Conservation (phyloP, 768 basidiomycete genomes). For the Boletus speciosus region DNA sequence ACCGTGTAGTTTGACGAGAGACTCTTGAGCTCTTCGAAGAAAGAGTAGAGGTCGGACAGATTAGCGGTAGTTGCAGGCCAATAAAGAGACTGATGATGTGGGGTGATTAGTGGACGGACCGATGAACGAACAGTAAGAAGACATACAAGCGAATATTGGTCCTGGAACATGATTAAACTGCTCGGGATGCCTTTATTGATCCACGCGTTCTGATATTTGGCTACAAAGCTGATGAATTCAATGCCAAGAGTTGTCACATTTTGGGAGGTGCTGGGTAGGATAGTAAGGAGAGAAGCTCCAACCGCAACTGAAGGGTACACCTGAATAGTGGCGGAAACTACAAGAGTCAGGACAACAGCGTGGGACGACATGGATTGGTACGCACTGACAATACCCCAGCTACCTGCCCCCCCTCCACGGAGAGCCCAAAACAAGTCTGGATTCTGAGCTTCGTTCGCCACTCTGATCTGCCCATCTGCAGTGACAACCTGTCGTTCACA, state of each 20-base stretch:
- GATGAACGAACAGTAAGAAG: neutral
- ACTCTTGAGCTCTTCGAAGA: constrained; percentile 18
- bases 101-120: neutral
- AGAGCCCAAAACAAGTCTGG: constrained; percentile 53
- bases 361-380: neutral
- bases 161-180: neutral
- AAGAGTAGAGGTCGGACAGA: constrained; percentile 9
- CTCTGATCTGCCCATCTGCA: constrained; percentile 37
- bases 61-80: constrained; percentile 5
- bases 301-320: constrained; percentile 9
- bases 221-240: constrained; percentile 15
- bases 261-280: constrained; percentile 10
- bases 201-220: constrained; percentile 19
- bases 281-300: constrained; percentile 9
- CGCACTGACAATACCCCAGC: constrained; percentile 43
- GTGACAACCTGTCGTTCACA: constrained; percentile 32
- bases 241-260: constrained; percentile 14
- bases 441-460: constrained; percentile 40
- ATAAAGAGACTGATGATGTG: constrained; percentile 10
- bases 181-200: constrained; percentile 11
- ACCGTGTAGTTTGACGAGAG: constrained; percentile 15
- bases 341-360: neutral
- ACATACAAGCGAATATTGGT: constrained; percentile 16
- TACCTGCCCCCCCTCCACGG: constrained; percentile 52
- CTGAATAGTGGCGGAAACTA: constrained; percentile 18